Percentiles rank a stretch among this genome's conserved stretches.
Evolutionary conservation across 1,284 basidiomycete genomes (phyloP).

Genomic region (Inonotus hispidus): DNA sequence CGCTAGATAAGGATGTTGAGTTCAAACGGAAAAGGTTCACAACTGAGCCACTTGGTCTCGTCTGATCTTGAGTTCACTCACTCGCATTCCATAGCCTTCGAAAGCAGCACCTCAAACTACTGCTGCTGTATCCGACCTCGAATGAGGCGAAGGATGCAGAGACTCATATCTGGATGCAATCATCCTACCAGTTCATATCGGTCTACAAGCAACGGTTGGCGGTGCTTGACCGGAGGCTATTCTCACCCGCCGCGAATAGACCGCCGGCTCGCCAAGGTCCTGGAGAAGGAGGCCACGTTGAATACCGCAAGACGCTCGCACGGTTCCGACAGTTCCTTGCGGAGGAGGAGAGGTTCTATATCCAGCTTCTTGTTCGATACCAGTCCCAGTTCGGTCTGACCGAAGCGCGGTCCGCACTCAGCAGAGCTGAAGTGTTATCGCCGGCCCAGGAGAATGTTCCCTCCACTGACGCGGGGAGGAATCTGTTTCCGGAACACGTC

Average conservation of each 20-base stretch:
- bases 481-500: constrained; percentile 50
- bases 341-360: constrained; percentile 87
- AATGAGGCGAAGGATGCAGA: constrained; percentile 79
- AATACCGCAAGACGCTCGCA: constrained; percentile 80
- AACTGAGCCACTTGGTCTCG: constrained; percentile 9
- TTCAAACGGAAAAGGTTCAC: constrained; percentile 78
- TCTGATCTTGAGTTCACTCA: constrained; percentile 14
- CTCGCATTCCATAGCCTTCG: constrained; percentile 52
- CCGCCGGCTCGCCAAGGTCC: constrained; percentile 32
- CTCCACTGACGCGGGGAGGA: constrained; percentile 33
- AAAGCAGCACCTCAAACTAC: constrained; percentile 66
- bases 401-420: constrained; percentile 52
- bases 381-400: constrained; percentile 62
- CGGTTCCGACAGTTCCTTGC: constrained; percentile 83
- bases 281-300: constrained; percentile 52
- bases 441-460: constrained; percentile 31
- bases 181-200: constrained; percentile 82
- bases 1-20: constrained; percentile 82
- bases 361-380: constrained; percentile 66
- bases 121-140: constrained; percentile 70
- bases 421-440: constrained; percentile 48
- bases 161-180: constrained; percentile 86
- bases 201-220: constrained; percentile 76
- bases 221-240: constrained; percentile 57
- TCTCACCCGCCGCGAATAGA: constrained; percentile 40